These are phyloP conservation scores for Xylaria hypoxylon DNA, from an alignment of 2,329 filamentous ascomycete species.

Conservation along the genomic window DNA sequence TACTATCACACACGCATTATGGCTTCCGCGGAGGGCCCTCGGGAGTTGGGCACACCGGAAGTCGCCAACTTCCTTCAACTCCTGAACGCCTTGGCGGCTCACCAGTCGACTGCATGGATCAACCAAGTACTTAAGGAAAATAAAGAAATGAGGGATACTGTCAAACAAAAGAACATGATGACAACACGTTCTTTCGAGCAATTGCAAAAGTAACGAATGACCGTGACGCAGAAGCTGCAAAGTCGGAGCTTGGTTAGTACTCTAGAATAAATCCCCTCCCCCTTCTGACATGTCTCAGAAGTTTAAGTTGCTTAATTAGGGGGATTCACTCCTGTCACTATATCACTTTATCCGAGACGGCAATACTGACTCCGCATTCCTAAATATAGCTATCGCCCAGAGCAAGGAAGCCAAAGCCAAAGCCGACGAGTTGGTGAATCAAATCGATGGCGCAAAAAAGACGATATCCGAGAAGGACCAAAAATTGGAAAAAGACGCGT, in stretches of 20 bases:
- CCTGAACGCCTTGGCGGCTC: constrained; percentile 4
- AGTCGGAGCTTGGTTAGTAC: not conserved
- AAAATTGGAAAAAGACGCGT: constrained; percentile 11
- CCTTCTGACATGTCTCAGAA: too few relatives aligned
- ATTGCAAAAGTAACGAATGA: constrained; percentile 15
- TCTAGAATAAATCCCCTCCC: too few relatives aligned
- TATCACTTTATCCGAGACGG: too few relatives aligned
- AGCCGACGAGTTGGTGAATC: constrained; percentile 12
- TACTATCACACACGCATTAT: constrained; percentile 10
- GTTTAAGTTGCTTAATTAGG: too few relatives aligned
- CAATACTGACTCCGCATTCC: too few relatives aligned
- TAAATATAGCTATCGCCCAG: constrained; percentile 9
- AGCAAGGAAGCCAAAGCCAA: constrained; percentile 23
- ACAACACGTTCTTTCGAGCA: not conserved
- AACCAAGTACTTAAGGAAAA: constrained; percentile 25
- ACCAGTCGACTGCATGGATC: constrained; percentile 27
- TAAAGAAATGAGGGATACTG: constrained; percentile 16
- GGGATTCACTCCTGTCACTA: too few relatives aligned
- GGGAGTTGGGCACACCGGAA: constrained; percentile 10
- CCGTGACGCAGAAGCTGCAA: not conserved
- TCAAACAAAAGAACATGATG: constrained; percentile 11
- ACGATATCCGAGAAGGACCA: constrained; percentile 29
- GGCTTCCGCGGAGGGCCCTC: constrained; percentile 13
- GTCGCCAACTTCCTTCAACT: constrained; percentile 26
- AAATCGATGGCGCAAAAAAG: constrained; percentile 26